Evolutionary conservation across 768 basidiomycete genomes (phyloP).

Genomic region (Coprinopsis strossmayeri): DNA sequence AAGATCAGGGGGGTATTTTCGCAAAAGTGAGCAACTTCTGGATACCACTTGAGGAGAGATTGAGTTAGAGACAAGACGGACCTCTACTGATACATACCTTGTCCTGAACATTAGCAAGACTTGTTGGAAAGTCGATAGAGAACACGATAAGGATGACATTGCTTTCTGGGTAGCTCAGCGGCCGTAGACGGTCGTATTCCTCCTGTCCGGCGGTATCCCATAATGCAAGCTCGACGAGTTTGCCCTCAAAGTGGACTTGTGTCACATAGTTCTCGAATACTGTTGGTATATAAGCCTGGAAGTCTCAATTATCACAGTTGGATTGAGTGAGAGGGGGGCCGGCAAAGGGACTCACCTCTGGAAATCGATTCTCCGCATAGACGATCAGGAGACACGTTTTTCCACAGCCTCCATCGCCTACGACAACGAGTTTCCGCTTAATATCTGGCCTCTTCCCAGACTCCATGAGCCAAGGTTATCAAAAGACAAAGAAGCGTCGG

Average conservation of each 20-base stretch:
- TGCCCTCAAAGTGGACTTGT: conserved; percentile 78
- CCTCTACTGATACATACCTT: conserved; percentile 64
- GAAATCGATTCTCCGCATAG: conserved; percentile 94
- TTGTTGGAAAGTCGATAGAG: conserved; percentile 88
- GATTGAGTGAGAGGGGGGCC: not conserved
- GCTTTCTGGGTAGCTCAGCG: conserved; percentile 83
- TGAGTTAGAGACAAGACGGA: not conserved
- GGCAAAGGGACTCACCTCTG: conserved; percentile 55
- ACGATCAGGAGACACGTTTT: conserved; percentile 96
- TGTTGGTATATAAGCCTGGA: conserved; percentile 84
- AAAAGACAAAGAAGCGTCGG: too few species aligned
- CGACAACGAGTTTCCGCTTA: conserved; percentile 85
- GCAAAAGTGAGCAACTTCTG: conserved; percentile 91
- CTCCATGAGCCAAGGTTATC: too few species aligned
- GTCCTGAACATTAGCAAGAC: conserved; percentile 85
- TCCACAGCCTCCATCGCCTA: conserved; percentile 84
- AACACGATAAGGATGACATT: conserved; percentile 92
- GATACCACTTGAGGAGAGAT: conserved; percentile 63
- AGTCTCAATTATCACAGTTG: conserved; percentile 7
- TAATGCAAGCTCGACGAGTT: conserved; percentile 89
- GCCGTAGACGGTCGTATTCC: conserved; percentile 88
- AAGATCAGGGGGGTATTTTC: conserved; percentile 84
- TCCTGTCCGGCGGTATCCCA: conserved; percentile 99
- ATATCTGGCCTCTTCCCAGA: conserved; percentile 55
- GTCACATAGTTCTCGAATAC: conserved; percentile 95